Evolutionary conservation across 768 basidiomycete genomes (phyloP).

Genomic region (Arthromyces matolae): DNA sequence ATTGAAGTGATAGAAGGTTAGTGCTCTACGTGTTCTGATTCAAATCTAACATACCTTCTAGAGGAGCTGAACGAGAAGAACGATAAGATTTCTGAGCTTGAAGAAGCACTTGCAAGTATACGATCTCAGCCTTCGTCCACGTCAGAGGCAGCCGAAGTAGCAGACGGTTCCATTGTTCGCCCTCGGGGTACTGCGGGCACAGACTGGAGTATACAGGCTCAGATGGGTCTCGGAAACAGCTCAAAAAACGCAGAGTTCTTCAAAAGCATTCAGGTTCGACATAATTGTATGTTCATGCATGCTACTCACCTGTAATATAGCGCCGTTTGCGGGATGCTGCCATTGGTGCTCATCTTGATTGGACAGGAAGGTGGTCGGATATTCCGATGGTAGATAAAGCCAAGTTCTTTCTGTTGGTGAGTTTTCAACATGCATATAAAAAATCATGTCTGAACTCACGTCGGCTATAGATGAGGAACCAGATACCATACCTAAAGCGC

Average conservation of each 20-base stretch:
- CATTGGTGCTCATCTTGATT: no score
- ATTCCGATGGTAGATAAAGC: no score
- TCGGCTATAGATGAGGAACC: no score
- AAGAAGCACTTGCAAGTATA: background rate
- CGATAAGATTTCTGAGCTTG: background rate
- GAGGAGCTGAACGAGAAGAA: background rate
- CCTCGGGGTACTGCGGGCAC: background rate
- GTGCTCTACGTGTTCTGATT: background rate
- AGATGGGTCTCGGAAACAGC: background rate
- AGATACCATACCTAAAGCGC: no score
- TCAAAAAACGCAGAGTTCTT: background rate
- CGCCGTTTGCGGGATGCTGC: no score
- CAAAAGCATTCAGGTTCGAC: background rate
- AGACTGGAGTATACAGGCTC: background rate
- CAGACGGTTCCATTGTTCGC: background rate
- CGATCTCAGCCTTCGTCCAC: no score
- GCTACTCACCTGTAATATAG: no score
- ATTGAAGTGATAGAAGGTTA: background rate
- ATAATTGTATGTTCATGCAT: no score
- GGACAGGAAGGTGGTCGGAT: no score
- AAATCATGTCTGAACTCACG: no score
- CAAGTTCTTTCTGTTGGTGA: no score
- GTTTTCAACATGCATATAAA: no score
- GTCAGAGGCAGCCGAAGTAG: background rate
- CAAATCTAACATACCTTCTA: background rate